phyloP scores from a whole-genome alignment of 257 asterid genomes.

The Coffea canephora region DNA sequence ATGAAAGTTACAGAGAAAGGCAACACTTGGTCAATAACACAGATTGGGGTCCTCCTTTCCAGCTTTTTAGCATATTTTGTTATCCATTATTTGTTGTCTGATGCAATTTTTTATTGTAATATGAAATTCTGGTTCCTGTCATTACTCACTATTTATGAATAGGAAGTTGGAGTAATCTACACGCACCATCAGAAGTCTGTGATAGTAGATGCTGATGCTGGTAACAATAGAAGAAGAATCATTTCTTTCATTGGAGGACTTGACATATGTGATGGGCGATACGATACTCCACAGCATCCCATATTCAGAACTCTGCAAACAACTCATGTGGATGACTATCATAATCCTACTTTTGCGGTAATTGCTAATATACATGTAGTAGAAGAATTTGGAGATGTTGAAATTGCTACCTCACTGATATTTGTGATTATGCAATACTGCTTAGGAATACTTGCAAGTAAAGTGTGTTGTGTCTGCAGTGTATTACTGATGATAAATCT shows the following conservation, averaged over 20 bases:
- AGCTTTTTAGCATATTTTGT: background rate
- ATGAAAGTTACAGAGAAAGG: background rate
- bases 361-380: slow-evolving; percentile 19
- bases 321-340: slow-evolving; percentile 82
- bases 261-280: slow-evolving; percentile 93
- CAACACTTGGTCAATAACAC: background rate
- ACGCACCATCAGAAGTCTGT: slow-evolving; percentile 99
- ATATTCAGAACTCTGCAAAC: slow-evolving; percentile 68
- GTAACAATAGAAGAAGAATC: slow-evolving; percentile 69
- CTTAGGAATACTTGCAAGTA: background rate
- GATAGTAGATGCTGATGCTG: slow-evolving; percentile 94
- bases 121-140: background rate
- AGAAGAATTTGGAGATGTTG: background rate
- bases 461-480: background rate
- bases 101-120: background rate
- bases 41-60: background rate
- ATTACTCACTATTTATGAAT: slow-evolving; percentile 22
- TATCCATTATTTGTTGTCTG: background rate
- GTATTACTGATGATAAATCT: background rate
- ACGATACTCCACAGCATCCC: slow-evolving; percentile 83
- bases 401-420: background rate
- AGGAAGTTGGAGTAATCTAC: slow-evolving; percentile 95
- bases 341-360: slow-evolving; percentile 87
- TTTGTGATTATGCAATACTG: background rate
- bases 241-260: slow-evolving; percentile 90